Evolutionary conservation across 176 grass and related monocot genomes (phyloP).

Genomic region (Bothriochloa decipiens): DNA sequence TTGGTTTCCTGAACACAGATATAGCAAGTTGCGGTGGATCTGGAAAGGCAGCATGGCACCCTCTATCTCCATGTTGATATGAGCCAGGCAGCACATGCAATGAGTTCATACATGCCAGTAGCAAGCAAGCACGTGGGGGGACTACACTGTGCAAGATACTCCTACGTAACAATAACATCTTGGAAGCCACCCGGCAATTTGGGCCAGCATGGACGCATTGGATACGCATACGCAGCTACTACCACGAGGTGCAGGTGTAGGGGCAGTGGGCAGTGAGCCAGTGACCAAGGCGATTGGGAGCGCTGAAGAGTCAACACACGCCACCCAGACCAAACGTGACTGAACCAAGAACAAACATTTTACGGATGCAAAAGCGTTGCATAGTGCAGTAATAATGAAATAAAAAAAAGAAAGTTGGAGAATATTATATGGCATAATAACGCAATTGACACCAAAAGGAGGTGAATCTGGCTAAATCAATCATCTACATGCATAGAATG

Average conservation of each 20-base stretch:
- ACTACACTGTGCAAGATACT: constrained; percentile 23
- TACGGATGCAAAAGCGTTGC: background rate
- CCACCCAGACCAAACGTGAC: background rate
- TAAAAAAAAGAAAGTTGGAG: background rate
- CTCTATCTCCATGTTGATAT: constrained; percentile 11
- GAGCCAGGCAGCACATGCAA: constrained; percentile 38
- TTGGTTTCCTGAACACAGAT: background rate
- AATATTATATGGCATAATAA: background rate
- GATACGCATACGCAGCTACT: background rate
- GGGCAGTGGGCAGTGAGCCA: background rate
- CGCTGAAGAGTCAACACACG: constrained; percentile 4
- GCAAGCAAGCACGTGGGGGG: constrained; percentile 40
- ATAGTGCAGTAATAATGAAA: background rate
- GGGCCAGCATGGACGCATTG: constrained; percentile 21
- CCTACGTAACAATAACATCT: constrained; percentile 12
- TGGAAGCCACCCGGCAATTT: constrained; percentile 42
- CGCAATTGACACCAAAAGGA: background rate
- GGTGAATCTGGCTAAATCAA: background rate
- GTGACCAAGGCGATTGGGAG: constrained; percentile 16
- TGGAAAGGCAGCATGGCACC: constrained; percentile 8
- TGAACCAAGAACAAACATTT: background rate
- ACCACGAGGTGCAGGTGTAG: too few relatives aligned
- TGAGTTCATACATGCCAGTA: constrained; percentile 19
- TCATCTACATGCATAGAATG: background rate
- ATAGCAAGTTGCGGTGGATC: constrained; percentile 21